phyloP scores from a whole-genome alignment of 441 rosid species.

The Bruguiera hainesii region DNA sequence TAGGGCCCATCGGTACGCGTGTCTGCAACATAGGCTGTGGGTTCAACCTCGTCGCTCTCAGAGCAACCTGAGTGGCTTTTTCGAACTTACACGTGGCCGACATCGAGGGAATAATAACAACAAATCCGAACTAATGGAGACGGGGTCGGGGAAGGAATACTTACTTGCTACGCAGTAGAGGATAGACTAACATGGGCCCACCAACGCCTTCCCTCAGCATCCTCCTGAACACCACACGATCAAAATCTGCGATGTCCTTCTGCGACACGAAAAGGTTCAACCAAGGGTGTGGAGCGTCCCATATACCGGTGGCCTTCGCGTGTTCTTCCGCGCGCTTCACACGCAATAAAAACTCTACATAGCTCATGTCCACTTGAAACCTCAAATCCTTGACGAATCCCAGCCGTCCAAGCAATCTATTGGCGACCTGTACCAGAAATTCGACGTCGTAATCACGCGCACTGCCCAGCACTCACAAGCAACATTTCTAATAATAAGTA shows the following conservation, averaged over 20 bases:
- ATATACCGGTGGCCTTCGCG: slow-evolving; percentile 56
- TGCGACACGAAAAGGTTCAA: slow-evolving; percentile 72
- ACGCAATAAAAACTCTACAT: slow-evolving; percentile 67
- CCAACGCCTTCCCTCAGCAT: slow-evolving; percentile 66
- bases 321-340: slow-evolving; percentile 59
- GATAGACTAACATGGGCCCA: slow-evolving; percentile 91
- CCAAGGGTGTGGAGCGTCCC: slow-evolving; percentile 98
- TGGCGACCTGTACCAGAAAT: slow-evolving; percentile 34
- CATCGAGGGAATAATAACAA: slow-evolving; percentile 21
- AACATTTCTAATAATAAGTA: no score
- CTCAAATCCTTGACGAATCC: slow-evolving; percentile 42
- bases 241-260: slow-evolving; percentile 52
- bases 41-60: slow-evolving; percentile 26
- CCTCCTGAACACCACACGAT: slow-evolving; percentile 60
- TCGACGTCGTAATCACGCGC: slow-evolving; percentile 21
- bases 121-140: slow-evolving; percentile 9
- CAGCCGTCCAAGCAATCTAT: slow-evolving; percentile 51
- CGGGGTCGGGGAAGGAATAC: not conserved
- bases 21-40: not conserved
- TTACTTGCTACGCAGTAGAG: slow-evolving; percentile 80
- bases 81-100: slow-evolving; percentile 28
- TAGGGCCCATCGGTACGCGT: slow-evolving; percentile 17
- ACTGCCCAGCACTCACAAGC: slow-evolving; percentile 21
- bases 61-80: slow-evolving; percentile 12
- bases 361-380: slow-evolving; percentile 55